phyloP scores from a whole-genome alignment of 2,329 filamentous ascomycete species.

The Talaromyces albobiverticillius region DNA sequence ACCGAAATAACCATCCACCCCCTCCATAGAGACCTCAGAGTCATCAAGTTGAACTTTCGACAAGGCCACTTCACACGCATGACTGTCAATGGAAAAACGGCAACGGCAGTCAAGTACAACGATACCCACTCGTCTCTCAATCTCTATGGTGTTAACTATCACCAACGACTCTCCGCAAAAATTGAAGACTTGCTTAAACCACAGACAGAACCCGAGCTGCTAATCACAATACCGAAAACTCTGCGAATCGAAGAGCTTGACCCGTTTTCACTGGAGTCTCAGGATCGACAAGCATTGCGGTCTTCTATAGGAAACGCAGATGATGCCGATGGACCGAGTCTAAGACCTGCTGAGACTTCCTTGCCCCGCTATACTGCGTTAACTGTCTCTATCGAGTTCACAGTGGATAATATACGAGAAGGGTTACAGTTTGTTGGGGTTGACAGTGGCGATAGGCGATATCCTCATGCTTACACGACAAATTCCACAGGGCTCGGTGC shows the following conservation, averaged over 20 bases:
- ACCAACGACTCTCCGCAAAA: conserved; percentile 71
- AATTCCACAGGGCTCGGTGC: conserved; percentile 75
- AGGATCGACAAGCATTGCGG: conserved; percentile 43
- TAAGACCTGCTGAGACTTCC: conserved; percentile 36
- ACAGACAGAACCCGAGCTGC: conserved; percentile 55
- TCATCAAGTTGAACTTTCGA: conserved; percentile 60
- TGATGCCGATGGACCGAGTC: conserved; percentile 35
- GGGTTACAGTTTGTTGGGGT: conserved; percentile 90
- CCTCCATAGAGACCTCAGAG: conserved; percentile 52
- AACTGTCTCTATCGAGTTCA: conserved; percentile 71
- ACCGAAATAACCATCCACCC: conserved; percentile 79
- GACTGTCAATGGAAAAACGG: conserved; percentile 43
- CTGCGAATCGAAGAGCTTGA: conserved; percentile 62
- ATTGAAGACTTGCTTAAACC: conserved; percentile 57
- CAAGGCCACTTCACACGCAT: conserved; percentile 58
- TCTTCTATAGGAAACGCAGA: conserved; percentile 37
- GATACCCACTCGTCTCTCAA: conserved; percentile 49
- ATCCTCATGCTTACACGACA: conserved; percentile 87
- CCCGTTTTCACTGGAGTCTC: conserved; percentile 49
- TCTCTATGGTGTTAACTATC: conserved; percentile 63
- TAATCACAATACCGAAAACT: conserved; percentile 57
- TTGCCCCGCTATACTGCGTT: conserved; percentile 57
- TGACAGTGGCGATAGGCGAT: conserved; percentile 73
- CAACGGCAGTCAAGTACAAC: conserved; percentile 33
- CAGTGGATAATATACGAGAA: conserved; percentile 71